Evolutionary conservation across 139 green algal species (phyloP).

Genomic region (Dunaliella primolecta): DNA sequence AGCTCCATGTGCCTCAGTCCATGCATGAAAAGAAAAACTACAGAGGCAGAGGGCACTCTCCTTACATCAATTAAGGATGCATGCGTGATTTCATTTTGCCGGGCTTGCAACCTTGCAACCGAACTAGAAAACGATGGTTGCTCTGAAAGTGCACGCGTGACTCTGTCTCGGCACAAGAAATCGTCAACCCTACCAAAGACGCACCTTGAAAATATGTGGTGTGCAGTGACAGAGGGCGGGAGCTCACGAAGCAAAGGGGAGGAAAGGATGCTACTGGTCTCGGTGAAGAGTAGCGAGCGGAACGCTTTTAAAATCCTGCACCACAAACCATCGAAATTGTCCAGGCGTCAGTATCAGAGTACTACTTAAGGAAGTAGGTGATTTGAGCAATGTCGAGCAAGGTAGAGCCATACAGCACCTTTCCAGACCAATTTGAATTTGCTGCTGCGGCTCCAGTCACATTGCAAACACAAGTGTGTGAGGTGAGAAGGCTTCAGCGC

Average conservation of each 20-base stretch:
- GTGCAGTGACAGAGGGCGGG: constrained; percentile 65
- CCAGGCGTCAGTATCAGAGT: constrained; percentile 24
- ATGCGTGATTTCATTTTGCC: no score
- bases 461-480: no score
- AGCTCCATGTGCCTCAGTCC: constrained; percentile 61
- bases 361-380: not conserved
- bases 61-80: not conserved
- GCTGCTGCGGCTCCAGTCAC: no score
- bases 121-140: no score
- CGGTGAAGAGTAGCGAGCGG: constrained; percentile 34
- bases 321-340: constrained; percentile 1
- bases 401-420: not conserved
- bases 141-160: no score
- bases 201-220: constrained; percentile 82
- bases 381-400: not conserved
- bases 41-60: not conserved
- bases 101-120: no score
- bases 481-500: no score
- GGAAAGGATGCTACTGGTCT: constrained; percentile 16
- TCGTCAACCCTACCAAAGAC: no score
- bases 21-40: not conserved
- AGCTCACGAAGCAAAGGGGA: constrained; percentile 63
- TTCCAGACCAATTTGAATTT: no score
- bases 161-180: no score
- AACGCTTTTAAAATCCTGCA: constrained; percentile 51